Evolutionary conservation across 257 asterid genomes (phyloP).

Genomic region (Verbena officinalis): DNA sequence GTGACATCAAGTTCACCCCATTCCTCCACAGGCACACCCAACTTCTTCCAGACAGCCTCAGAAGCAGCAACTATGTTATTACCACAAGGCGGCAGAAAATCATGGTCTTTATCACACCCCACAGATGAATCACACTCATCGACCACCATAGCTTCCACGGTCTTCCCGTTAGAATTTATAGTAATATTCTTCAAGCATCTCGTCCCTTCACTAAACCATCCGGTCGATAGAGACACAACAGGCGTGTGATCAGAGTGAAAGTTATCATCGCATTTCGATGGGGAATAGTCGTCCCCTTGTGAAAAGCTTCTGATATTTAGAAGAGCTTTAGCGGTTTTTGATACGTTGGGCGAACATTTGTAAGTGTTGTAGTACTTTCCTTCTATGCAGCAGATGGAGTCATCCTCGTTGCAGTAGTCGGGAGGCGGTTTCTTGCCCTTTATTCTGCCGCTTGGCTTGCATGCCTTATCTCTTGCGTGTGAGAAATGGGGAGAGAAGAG

Average conservation of each 20-base stretch:
- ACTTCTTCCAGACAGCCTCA: conserved; percentile 43
- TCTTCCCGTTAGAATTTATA: conserved; percentile 32
- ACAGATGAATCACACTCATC: conserved; percentile 38
- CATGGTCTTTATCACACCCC: conserved; percentile 36
- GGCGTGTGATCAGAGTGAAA: conserved; percentile 37
- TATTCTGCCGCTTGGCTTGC: conserved; percentile 41
- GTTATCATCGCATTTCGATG: conserved; percentile 40
- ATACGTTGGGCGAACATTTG: conserved; percentile 35
- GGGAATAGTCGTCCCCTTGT: conserved; percentile 37
- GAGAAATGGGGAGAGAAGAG: neutral
- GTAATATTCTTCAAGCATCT: conserved; percentile 37
- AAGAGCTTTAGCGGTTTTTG: conserved; percentile 34
- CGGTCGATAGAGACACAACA: conserved; percentile 37
- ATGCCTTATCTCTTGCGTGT: conserved; percentile 22
- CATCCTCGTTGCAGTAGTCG: conserved; percentile 18
- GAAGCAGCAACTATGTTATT: conserved; percentile 42
- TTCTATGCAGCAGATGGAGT: conserved; percentile 29
- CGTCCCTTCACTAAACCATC: conserved; percentile 38
- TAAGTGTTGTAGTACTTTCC: conserved; percentile 33
- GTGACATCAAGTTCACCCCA: conserved; percentile 36
- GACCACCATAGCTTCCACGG: conserved; percentile 35
- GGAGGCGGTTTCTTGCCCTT: conserved; percentile 31
- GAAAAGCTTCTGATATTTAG: conserved; percentile 37
- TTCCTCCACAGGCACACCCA: conserved; percentile 31
- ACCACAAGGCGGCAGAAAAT: conserved; percentile 37